Percentiles rank a stretch among this genome's conserved stretches.
Evolutionary conservation across 768 basidiomycete genomes (phyloP).

Genomic region (Macrolepiota fuliginosa): DNA sequence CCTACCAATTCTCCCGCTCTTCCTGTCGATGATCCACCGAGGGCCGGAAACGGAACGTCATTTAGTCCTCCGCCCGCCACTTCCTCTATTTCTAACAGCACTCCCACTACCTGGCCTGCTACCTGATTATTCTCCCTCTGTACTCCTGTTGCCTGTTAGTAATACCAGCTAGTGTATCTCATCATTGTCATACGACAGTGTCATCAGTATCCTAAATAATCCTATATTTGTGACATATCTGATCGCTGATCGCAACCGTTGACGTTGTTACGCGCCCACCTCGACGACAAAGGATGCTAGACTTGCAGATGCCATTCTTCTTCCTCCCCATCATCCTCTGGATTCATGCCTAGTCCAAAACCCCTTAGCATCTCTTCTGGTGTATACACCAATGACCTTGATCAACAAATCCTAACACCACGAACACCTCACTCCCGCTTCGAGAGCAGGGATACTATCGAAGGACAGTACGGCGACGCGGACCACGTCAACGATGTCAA

Average conservation of each 20-base stretch:
- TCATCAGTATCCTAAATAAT: neutral
- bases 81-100: neutral
- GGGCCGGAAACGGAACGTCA: no score
- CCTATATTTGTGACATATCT: neutral
- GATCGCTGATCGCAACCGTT: conserved; percentile 1
- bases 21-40: no score
- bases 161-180: neutral
- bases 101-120: neutral
- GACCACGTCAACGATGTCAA: conserved; percentile 35
- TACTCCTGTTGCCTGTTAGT: neutral
- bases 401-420: conserved; percentile 45
- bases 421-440: conserved; percentile 62
- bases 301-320: neutral
- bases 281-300: neutral
- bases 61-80: no score
- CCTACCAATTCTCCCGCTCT: no score
- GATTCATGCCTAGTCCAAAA: conserved; percentile 36
- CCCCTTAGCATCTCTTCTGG: conserved; percentile 35
- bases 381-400: conserved; percentile 24
- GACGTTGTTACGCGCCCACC: conserved; percentile 1
- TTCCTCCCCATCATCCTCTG: neutral
- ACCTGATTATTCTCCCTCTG: neutral
- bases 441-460: conserved; percentile 53
- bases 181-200: neutral
- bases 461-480: conserved; percentile 43